phyloP scores from a whole-genome alignment of 192 early-diverging fungal species.

The Backusella macrospora region DNA sequence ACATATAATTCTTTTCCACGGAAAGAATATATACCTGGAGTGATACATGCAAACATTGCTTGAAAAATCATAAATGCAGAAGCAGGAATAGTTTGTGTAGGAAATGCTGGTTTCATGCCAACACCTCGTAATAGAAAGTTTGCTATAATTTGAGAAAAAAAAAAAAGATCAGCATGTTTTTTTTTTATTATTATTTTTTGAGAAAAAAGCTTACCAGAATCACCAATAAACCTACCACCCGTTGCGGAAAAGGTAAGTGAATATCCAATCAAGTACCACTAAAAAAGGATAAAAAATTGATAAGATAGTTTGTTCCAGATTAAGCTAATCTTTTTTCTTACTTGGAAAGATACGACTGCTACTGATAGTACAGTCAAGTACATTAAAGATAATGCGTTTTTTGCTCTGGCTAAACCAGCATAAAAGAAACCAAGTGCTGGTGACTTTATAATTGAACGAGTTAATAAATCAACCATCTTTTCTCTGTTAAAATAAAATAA shows the following conservation, averaged over 20 bases:
- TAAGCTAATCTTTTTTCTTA: slow-evolving; percentile 9
- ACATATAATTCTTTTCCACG: not conserved
- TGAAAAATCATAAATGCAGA: slow-evolving; percentile 72
- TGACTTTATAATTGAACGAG: slow-evolving; percentile 38
- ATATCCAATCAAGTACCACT: slow-evolving; percentile 76
- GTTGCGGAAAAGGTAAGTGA: slow-evolving; percentile 70
- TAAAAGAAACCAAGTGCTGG: slow-evolving; percentile 79
- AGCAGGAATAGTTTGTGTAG: slow-evolving; percentile 62
- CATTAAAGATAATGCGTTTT: slow-evolving; percentile 80
- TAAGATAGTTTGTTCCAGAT: slow-evolving; percentile 11
- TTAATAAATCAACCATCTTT: not conserved
- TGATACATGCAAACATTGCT: slow-evolving; percentile 79
- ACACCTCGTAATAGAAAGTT: slow-evolving; percentile 65
- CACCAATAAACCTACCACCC: slow-evolving; percentile 76
- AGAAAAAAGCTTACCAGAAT: slow-evolving; percentile 40
- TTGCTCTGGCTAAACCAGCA: slow-evolving; percentile 69
- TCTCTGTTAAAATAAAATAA: too few species aligned
- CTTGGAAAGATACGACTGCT: slow-evolving; percentile 67
- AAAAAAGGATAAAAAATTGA: not conserved
- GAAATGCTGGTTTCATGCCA: slow-evolving; percentile 54
- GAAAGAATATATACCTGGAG: slow-evolving; percentile 42
- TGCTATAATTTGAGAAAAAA: slow-evolving; percentile 31
- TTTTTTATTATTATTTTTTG: not conserved
- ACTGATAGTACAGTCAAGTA: slow-evolving; percentile 71
- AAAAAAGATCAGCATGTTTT: slow-evolving; percentile 5